These are phyloP conservation scores for Prototheca wickerhamii DNA, from an alignment of 163 green algal genomes.

Conservation along the genomic window DNA sequence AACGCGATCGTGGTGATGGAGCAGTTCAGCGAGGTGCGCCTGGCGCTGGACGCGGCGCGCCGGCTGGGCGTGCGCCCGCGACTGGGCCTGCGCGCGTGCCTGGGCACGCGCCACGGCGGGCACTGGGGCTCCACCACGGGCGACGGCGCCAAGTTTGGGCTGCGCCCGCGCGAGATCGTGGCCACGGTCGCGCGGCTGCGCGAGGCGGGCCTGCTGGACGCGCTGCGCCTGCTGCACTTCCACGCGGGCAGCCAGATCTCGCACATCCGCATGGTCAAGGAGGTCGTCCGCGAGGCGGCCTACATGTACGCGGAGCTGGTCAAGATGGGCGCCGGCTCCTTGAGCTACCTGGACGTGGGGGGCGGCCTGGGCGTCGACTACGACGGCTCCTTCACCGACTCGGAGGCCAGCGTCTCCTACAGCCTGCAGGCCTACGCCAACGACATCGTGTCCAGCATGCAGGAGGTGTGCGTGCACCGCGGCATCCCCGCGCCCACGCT, in stretches of 20 bases:
- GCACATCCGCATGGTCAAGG: slow-evolving; percentile 47
- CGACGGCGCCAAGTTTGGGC: slow-evolving; percentile 47
- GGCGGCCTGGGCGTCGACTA: slow-evolving; percentile 60
- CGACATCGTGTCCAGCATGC: slow-evolving; percentile 34
- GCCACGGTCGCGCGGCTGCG: slow-evolving; percentile 37
- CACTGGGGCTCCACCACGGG: slow-evolving; percentile 55
- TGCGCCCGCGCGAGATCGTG: slow-evolving; percentile 46
- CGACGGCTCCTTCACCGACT: slow-evolving; percentile 44
- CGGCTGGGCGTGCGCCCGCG: slow-evolving; percentile 31
- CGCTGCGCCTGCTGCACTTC: slow-evolving; percentile 63
- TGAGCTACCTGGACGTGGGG: slow-evolving; percentile 50
- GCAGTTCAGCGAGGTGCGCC: slow-evolving; percentile 39
- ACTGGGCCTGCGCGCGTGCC: slow-evolving; percentile 52
- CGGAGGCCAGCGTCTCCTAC: slow-evolving; percentile 37
- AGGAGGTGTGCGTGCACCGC: slow-evolving; percentile 34
- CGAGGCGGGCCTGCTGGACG: slow-evolving; percentile 41
- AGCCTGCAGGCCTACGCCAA: slow-evolving; percentile 59
- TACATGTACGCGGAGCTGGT: slow-evolving; percentile 56
- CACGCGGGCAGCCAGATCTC: slow-evolving; percentile 54
- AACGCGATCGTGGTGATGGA: slow-evolving; percentile 58
- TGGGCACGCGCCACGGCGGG: slow-evolving; percentile 45
- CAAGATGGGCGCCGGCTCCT: slow-evolving; percentile 42
- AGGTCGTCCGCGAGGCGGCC: slow-evolving; percentile 52
- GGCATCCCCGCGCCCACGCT: slow-evolving; percentile 40
- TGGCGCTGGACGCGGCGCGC: slow-evolving; percentile 19